Evolutionary conservation across 768 basidiomycete genomes (phyloP), one percentile per base, ranked within the genome.

Genomic region (Piloderma croceum): DNA sequence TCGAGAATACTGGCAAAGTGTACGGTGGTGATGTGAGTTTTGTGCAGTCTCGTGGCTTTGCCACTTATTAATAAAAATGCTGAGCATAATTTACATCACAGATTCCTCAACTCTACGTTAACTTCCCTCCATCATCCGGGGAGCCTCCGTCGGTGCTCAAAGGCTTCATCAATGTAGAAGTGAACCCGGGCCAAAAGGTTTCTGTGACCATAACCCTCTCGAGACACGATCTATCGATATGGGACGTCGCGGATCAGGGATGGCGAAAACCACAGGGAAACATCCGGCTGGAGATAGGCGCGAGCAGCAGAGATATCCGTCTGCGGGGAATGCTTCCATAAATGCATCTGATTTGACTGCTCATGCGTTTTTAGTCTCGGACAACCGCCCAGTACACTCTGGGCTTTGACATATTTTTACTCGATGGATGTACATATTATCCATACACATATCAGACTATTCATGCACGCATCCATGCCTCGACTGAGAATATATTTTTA

Each of bases 161-260:
- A 32, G 64, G 62, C 9, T 67, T 67, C 50, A 46, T 51, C 43
- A 51, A 56, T 39, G 47, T 57, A 33, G 20, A 39, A 29, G 31
- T 57, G 13, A 34, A 36, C n/a, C 31, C 38, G 3, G 57, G 56
- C n/a, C 57, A 79, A 52, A 69, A 55, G 19, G 56, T 57, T 42
- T 57, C 45, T 6, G 76, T 79, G 2, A 69, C 64, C 5, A 69
- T 89, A 49, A 71, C 67, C 7, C 64, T 89, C 24, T 79, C 83
- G 11, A 68, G 81, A 24, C 79, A 85, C 49, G 81, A 84, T 47
- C 51, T 87, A 49, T 82, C 78, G 17, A 70, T 86, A 40, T 90
- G 87, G 89, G 84, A 90, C 57, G 74, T 73, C 1, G 71, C 61
- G 7, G 65, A 68, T 19, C 89, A 91, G 58, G 78, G 82, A 3